These are phyloP conservation scores for Neovahlkampfia damariscottae DNA, from an alignment of 78 protist species.

Conservation along the genomic window DNA sequence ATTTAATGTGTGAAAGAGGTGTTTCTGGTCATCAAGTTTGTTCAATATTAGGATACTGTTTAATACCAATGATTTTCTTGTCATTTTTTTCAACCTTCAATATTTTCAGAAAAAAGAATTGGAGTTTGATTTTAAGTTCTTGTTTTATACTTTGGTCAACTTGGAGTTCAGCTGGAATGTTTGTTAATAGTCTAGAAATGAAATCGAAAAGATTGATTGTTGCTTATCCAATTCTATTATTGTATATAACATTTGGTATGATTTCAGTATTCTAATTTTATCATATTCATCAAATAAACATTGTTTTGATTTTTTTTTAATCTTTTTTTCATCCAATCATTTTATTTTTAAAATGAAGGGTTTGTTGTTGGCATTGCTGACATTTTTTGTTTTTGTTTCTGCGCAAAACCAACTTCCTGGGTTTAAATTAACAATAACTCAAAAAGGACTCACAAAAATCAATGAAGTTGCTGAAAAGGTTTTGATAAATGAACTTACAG, in stretches of 20 bases:
- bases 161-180: slow-evolving; percentile 56
- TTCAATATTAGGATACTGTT: slow-evolving; percentile 72
- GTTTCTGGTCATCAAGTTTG: neutral
- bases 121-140: neutral
- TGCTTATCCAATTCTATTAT: slow-evolving; percentile 67
- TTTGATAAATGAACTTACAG: too few species aligned
- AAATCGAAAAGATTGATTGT: slow-evolving; percentile 51
- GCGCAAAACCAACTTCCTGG: too few species aligned
- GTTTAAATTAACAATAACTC: too few species aligned
- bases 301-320: too few species aligned
- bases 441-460: too few species aligned
- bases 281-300: neutral
- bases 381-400: too few species aligned
- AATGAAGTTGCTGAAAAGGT: too few species aligned
- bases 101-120: slow-evolving; percentile 14
- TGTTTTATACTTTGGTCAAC: slow-evolving; percentile 51
- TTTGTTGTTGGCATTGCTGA: too few species aligned
- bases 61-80: slow-evolving; percentile 76
- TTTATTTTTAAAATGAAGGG: too few species aligned
- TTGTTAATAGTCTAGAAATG: slow-evolving; percentile 49
- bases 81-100: slow-evolving; percentile 42
- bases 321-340: too few species aligned
- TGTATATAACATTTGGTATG: slow-evolving; percentile 72
- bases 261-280: slow-evolving; percentile 57
- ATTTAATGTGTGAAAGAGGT: slow-evolving; percentile 24